Evolutionary conservation across 192 early-diverging fungal species (phyloP), one percentile per base, ranked within the genome.

Genomic region (Coemansia asiatica): DNA sequence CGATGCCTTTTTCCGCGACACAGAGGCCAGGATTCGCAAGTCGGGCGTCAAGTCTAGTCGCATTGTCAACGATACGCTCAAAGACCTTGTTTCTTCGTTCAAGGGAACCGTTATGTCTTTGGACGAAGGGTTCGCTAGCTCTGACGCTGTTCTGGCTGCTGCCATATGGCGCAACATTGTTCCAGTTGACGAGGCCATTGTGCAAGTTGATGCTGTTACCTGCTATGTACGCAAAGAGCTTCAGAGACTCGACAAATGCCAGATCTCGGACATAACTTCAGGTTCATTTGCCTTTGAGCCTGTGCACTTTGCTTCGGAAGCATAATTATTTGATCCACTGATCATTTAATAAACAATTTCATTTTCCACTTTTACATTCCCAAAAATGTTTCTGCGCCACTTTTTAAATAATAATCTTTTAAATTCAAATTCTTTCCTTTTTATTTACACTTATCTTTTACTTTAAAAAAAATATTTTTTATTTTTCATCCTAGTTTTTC

Each of bases 61-160:
- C 21, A 90, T 96, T 35, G 83, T 92, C 35, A 85, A 83, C 25
- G 85, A 87, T 47, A 90, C 90, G 57, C 81, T 94, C 40, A 88
- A 91, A 51, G 92, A 95, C 67, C 78, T 96, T 6, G 81, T 96
- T 57, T 85, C 87, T 10, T 86, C 88, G 60, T 96, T 94, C 72
- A 90, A 94, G 66, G 96, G 96, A 55, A 88, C 90, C 18, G 88
- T 91, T 21, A 84, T 97, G 64, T 92, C 95, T 9, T 91, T 95
- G 57, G 96, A 98, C 68, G 94, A 98, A 72, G 95, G 91, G 6
- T 85, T 97, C 72, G 87, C 88, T 57, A 84, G 87, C 49, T 88
- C 91, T 16, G 94, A 98, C 68, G 90, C 92, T 15, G 86, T 93
- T 60, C 81, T 98, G 63, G 95, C 93, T 8, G 87, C 90, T 26